A percentile compares a stretch with the other conserved stretches of the same genome.
phyloP scores from a whole-genome alignment of 768 basidiomycete genomes.

The Amanita fuliginea region DNA sequence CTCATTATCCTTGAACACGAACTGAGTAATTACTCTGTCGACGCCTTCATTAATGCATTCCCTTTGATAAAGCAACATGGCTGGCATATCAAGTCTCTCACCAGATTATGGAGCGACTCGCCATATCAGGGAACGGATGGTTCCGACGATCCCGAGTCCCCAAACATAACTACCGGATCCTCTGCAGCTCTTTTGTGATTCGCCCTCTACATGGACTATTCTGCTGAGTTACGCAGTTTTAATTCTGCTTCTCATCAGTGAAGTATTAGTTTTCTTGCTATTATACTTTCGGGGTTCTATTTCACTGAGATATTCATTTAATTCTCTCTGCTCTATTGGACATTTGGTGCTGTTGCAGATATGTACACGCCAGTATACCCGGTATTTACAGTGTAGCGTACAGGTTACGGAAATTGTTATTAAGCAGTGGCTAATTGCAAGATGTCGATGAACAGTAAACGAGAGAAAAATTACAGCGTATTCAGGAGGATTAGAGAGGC shows the following conservation, averaged over 20 bases:
- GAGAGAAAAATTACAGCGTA: no score
- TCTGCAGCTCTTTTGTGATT: not conserved
- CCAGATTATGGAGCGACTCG: slow-evolving; percentile 26
- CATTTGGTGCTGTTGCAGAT: not conserved
- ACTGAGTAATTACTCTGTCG: slow-evolving; percentile 43
- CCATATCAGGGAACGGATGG: slow-evolving; percentile 37
- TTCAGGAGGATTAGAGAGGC: slow-evolving; percentile 45
- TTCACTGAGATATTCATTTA: not conserved
- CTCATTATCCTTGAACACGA: slow-evolving; percentile 84
- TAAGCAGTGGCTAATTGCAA: not conserved
- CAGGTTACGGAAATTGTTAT: not conserved
- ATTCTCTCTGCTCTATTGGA: not conserved
- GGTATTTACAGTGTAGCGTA: not conserved
- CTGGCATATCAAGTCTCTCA: slow-evolving; percentile 59
- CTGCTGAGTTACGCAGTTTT: not conserved
- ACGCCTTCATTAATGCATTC: slow-evolving; percentile 56
- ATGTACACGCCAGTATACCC: not conserved
- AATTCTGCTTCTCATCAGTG: not conserved
- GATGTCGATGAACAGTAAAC: not conserved
- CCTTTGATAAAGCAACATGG: slow-evolving; percentile 53
- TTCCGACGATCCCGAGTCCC: slow-evolving; percentile 7
- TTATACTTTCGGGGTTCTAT: not conserved
- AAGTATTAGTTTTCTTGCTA: not conserved
- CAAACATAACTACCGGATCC: not conserved
- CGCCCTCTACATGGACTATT: not conserved